These are phyloP conservation scores for Rhizophora apiculata DNA, from an alignment of 345 rosid genomes.

Conservation along the genomic window DNA sequence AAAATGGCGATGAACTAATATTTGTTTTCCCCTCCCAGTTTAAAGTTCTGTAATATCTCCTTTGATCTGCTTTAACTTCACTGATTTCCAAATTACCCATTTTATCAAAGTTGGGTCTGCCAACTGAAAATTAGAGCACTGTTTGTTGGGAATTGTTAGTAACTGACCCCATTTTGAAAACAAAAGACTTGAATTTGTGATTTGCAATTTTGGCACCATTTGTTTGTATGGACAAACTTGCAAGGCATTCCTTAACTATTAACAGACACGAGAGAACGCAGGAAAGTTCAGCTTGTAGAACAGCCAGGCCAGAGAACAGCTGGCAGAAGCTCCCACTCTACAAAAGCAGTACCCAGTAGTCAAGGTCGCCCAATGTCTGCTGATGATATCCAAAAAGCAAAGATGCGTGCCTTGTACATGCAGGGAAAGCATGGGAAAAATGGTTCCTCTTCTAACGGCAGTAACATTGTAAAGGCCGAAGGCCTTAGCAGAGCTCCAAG, in stretches of 20 bases:
- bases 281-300: slow-evolving; percentile 93
- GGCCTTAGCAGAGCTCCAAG: slow-evolving; percentile 36
- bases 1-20: no score
- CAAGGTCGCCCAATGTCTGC: slow-evolving; percentile 95
- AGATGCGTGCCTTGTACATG: slow-evolving; percentile 82
- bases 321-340: slow-evolving; percentile 61
- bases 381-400: slow-evolving; percentile 98
- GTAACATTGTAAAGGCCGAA: slow-evolving; percentile 40
- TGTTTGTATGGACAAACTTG: background rate
- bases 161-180: no score
- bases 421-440: slow-evolving; percentile 69
- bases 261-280: slow-evolving; percentile 79
- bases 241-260: slow-evolving; percentile 54
- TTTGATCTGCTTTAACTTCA: no score
- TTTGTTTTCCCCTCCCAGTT: no score
- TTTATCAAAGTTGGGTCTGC: no score
- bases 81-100: no score
- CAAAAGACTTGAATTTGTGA: no score
- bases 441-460: slow-evolving; percentile 43
- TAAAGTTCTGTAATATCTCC: no score
- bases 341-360: slow-evolving; percentile 48
- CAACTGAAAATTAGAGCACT: no score
- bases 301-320: slow-evolving; percentile 89
- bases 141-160: no score
- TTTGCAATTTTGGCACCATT: no score